Conservation (phyloP, 1,284 basidiomycete genomes). For the Boletellus dicymbophilus region DNA sequence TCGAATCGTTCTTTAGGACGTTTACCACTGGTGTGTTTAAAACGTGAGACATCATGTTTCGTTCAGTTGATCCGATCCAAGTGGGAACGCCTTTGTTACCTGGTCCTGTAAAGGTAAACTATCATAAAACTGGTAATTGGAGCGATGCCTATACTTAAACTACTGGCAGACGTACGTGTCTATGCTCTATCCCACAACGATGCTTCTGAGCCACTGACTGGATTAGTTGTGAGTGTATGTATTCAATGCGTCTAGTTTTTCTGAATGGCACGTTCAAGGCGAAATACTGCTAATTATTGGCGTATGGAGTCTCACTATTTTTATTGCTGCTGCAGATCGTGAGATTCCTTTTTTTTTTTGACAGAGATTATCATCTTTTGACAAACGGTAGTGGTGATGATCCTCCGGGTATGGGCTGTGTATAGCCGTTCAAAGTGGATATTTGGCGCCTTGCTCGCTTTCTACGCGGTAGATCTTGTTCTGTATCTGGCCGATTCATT, state of each 20-base stretch:
- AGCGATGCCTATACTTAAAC: neutral
- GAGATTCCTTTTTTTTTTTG: neutral
- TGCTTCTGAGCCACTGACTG: neutral
- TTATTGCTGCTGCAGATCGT: constrained; percentile 1
- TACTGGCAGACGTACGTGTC: neutral
- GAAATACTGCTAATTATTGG: neutral
- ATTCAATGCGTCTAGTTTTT: neutral
- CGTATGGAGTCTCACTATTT: neutral
- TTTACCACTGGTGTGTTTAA: neutral
- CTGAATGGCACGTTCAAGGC: neutral
- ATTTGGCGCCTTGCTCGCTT: neutral
- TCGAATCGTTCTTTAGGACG: neutral
- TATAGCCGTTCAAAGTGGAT: neutral
- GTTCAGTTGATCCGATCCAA: neutral
- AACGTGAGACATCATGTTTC: neutral
- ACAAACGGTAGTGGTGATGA: neutral
- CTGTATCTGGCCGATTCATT: neutral
- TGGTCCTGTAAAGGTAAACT: neutral
- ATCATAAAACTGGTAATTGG: neutral
- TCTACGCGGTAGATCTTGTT: neutral
- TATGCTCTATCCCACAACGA: too few species aligned
- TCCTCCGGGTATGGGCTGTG: constrained; percentile 1
- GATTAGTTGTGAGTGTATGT: neutral
- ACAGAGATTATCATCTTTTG: too few species aligned
- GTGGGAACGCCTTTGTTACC: neutral